Evolutionary conservation across 257 asterid species (phyloP).

Genomic region (Paulownia fortunei): DNA sequence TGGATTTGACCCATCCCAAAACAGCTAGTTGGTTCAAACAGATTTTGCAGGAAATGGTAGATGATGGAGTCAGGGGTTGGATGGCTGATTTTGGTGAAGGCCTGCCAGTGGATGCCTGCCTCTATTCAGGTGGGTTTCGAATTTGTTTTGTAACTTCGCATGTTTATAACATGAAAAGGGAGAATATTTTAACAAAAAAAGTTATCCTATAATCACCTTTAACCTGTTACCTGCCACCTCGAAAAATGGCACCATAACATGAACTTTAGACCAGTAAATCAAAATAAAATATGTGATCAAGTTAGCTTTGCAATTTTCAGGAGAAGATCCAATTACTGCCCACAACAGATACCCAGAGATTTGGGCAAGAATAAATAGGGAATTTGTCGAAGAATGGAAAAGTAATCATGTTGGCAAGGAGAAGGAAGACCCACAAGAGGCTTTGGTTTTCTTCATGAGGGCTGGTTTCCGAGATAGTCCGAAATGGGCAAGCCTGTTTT

Average conservation of each 20-base stretch:
- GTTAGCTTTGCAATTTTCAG: conserved; percentile 42
- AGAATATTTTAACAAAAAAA: background rate
- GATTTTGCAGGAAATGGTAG: conserved; percentile 82
- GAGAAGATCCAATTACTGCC: conserved; percentile 91
- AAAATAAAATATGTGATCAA: background rate
- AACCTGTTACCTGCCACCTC: background rate
- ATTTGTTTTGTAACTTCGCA: background rate
- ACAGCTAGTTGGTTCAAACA: conserved; percentile 85
- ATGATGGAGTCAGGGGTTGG: conserved; percentile 97
- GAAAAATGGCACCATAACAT: background rate
- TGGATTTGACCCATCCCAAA: conserved; percentile 86
- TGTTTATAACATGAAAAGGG: background rate
- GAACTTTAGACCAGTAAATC: background rate
- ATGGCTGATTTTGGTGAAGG: conserved; percentile 99
- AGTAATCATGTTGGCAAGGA: conserved; percentile 40
- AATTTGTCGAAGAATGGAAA: conserved; percentile 86
- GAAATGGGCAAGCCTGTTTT: conserved; percentile 81
- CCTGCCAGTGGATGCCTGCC: conserved; percentile 88
- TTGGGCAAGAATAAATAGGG: conserved; percentile 86
- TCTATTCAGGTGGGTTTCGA: conserved; percentile 67
- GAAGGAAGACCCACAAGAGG: conserved; percentile 50
- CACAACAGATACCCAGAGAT: conserved; percentile 93
- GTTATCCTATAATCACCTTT: background rate
- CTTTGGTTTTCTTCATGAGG: conserved; percentile 91
- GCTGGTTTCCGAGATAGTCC: conserved; percentile 89